Evolutionary conservation across 2,329 filamentous ascomycete species (phyloP).

Genomic region (Microsporum canis): DNA sequence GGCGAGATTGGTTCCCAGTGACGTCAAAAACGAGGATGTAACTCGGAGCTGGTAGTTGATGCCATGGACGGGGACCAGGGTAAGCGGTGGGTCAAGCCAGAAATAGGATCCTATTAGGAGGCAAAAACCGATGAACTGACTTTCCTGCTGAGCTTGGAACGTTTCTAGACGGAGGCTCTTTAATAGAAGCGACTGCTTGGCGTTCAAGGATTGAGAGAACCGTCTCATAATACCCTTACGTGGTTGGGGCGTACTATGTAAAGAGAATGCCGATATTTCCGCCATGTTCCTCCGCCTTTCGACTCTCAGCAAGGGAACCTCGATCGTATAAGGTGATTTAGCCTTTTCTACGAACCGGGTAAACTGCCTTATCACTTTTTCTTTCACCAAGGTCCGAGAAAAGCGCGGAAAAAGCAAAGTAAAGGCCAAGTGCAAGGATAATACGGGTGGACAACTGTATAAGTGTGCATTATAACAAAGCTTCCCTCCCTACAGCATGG

Average conservation of each 20-base stretch:
- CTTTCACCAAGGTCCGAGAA: neutral
- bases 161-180: neutral
- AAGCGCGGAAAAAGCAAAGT: conserved; percentile 4
- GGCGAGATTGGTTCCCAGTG: neutral
- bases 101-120: neutral
- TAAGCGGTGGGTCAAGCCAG: neutral
- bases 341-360: neutral
- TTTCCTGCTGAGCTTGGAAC: neutral
- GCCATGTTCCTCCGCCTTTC: neutral
- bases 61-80: neutral
- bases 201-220: neutral
- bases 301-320: neutral
- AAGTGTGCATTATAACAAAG: neutral
- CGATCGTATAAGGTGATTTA: neutral
- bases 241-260: neutral
- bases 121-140: neutral
- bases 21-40: neutral
- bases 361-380: neutral
- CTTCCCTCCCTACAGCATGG: neutral
- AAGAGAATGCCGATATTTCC: neutral
- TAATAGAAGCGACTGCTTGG: neutral
- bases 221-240: neutral
- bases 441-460: neutral
- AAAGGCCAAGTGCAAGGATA: neutral
- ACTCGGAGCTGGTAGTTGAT: neutral